Base-by-base conservation (phyloP, 768 basidiomycete species). In the Mycena vitilis region DNA sequence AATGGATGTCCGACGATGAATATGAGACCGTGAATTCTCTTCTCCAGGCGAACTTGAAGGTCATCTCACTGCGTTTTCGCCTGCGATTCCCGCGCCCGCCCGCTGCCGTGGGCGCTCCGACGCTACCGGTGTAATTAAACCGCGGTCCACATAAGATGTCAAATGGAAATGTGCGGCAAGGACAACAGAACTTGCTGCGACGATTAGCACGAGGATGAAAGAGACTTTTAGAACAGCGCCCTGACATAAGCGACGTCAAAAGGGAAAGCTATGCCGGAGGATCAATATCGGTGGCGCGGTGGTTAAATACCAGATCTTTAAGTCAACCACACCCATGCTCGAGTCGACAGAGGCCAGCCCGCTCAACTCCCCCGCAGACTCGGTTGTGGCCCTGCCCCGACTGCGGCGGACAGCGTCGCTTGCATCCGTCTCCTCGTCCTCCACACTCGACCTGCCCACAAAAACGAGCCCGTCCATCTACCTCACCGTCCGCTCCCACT, bases 391-490 rank as follows among this genome's bases (percentile, higher is more conserved):
- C 15, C 45, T 63, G 37, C 53, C 36, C 57, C 45, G 47, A n/a
- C 45, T 65, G 9, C 63, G 63, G 18, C 68, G 63, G 2, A 68
- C 67, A 0, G 59, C 63, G 45, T 51, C 54, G 18, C 34, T 36
- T 22, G 10, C 52, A 22, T 80, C 79, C 20, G 66, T 80, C 9
- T 67, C 78, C 65, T 79, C 74, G 18, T 67, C 71, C 11, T 61
- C 68, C 60, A 47, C 77, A 62, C 63, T 77, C 69, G 69, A 75
- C 72, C 51, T 63, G 60, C 64, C 69, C 20, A 13, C 69, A 44
- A 74, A 75, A 76, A 48, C 72, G 20, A 55, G 70, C 44, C 51
- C 78, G 68, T 56, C 59, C 37, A 51, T 74, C 72, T 65, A 67
- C 58, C 25, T 78, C 42, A 40, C 78, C 25, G 71, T 75, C 69